Base-by-base conservation (phyloP, 2,329 filamentous ascomycete genomes). In the Ophiostoma ulmi region DNA sequence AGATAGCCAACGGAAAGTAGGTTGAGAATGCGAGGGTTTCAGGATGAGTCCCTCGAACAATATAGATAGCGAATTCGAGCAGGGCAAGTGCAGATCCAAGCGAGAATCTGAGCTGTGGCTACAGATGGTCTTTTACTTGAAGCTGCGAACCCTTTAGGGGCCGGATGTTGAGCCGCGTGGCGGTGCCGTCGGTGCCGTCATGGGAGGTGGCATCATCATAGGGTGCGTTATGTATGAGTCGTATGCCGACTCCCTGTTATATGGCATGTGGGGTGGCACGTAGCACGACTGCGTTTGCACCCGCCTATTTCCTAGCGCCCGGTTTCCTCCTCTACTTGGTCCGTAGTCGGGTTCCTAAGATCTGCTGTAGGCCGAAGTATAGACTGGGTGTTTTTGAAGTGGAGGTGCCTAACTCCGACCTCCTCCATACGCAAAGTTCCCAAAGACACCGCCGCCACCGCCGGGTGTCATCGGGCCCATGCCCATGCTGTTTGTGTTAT, bases 381-480 rank as follows among this genome's bases (percentile, higher is more conserved):
- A 63, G 58, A 17, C 22, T 14, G 58, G 22, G 22, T 38, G 14
- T 17, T 36, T 36, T 22, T 48, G 22, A 8, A 20, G 39, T 26
- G 22, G 10, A 39, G 38, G 22, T 67, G 36, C 17, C 70, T 70
- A 73, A 38, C 73, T 69, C 31, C 72, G 71, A 8, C 75, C 75
- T n/a, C 74, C 75, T 22, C 74, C 80, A 79, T 87, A 86, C 72
- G 84, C 83, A 80, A 94, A 94, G 77, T 84, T 87, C 67, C 92
- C 92, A 82, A 94, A 93, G 35, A 90, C 88, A 69, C 91, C 90
- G 36, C 89, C 89, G 2, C 88, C 88, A 26, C 88, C 90, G 36
- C 92, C 91, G 0, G 92, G 92, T 8, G 92, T 95, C 85, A 93
- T 89, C 48, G 90, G 87, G 2, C 90, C 90, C 78, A 90, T 87